Percentiles rank a stretch among this genome's conserved stretches.
These are phyloP conservation scores for Sugiyamaella pinicola DNA, from an alignment of 1,139 yeast genomes.

Conservation along the genomic window DNA sequence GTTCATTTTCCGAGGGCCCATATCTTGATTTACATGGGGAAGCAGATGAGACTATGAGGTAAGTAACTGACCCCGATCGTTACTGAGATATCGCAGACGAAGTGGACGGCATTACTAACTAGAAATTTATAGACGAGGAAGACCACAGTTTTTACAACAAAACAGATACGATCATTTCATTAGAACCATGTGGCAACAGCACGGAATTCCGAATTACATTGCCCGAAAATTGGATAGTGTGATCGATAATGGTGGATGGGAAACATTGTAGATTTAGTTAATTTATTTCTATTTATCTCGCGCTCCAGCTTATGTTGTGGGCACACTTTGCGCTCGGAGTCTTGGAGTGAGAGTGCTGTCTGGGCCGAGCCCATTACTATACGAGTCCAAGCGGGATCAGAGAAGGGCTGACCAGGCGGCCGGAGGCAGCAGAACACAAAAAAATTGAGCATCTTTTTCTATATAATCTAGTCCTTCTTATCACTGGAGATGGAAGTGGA, in stretches of 20 bases:
- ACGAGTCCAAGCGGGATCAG: no score
- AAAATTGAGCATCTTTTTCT: no score
- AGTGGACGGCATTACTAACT: no score
- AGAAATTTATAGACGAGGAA: slow-evolving; percentile 53
- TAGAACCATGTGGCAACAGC: slow-evolving; percentile 73
- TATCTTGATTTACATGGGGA: slow-evolving; percentile 89
- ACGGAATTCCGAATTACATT: slow-evolving; percentile 73
- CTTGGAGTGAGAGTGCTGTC: no score
- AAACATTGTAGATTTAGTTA: slow-evolving; percentile 58
- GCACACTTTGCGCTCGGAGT: no score
- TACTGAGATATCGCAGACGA: no score
- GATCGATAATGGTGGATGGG: slow-evolving; percentile 95
- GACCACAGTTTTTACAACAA: slow-evolving; percentile 68
- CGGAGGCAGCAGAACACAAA: no score
- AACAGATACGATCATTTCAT: slow-evolving; percentile 68
- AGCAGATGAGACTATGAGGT: slow-evolving; percentile 63
- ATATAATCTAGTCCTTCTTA: slow-evolving; percentile 8
- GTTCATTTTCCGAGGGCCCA: slow-evolving; percentile 84
- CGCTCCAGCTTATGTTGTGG: no score
- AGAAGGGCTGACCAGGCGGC: no score
- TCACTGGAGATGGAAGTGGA: slow-evolving; percentile 4
- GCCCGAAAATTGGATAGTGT: slow-evolving; percentile 78
- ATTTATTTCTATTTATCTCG: slow-evolving; percentile 3
- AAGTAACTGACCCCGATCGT: slow-evolving; percentile 16
- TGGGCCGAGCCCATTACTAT: no score